Evolutionary conservation across 2,329 filamentous ascomycete species (phyloP).

Genomic region (Alternaria alternata): DNA sequence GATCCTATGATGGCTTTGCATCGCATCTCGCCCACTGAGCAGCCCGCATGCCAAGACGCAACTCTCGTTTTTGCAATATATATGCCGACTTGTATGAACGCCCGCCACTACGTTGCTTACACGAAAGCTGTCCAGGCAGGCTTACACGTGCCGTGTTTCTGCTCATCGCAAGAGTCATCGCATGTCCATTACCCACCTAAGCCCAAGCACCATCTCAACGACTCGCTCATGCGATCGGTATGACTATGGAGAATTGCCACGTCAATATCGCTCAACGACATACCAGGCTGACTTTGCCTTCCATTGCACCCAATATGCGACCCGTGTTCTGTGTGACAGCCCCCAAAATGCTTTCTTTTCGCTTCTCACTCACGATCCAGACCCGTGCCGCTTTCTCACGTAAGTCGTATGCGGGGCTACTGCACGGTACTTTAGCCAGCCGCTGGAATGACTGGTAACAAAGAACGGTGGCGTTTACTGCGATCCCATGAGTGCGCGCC

Average conservation of each 20-base stretch:
- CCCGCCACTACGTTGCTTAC: background rate
- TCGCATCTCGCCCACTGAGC: background rate
- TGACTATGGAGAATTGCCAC: slow-evolving; percentile 2
- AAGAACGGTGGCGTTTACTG: background rate
- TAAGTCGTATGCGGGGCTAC: slow-evolving; percentile 1
- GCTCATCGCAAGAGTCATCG: background rate
- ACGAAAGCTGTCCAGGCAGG: background rate
- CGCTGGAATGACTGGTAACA: slow-evolving; percentile 8
- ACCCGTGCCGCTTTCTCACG: slow-evolving; percentile 11
- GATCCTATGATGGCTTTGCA: background rate
- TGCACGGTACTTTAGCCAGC: slow-evolving; percentile 12
- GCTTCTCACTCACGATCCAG: background rate
- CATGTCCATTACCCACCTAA: background rate
- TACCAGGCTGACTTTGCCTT: background rate
- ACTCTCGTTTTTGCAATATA: background rate
- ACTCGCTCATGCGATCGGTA: background rate
- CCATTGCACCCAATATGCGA: slow-evolving; percentile 1
- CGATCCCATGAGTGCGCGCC: background rate
- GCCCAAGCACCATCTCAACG: background rate
- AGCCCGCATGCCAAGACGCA: background rate
- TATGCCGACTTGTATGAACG: background rate
- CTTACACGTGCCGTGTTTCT: background rate
- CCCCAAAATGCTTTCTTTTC: slow-evolving; percentile 1
- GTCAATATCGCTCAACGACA: slow-evolving; percentile 2
- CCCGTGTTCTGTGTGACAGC: background rate